These are phyloP conservation scores for Grosmannia clavigera DNA, from an alignment of 2,329 filamentous ascomycete species.

Conservation along the genomic window DNA sequence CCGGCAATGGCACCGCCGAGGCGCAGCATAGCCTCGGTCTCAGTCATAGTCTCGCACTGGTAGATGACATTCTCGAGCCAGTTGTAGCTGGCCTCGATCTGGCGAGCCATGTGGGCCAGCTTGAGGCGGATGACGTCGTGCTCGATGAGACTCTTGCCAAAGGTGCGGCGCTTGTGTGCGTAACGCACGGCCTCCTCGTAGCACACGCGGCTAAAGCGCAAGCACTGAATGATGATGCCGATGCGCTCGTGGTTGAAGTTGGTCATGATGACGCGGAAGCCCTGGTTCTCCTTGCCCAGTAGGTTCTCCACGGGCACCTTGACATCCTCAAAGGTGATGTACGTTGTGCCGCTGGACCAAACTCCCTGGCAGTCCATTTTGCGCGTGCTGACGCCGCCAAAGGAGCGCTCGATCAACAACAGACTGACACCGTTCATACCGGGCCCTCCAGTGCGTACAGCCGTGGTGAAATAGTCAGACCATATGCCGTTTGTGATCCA, in stretches of 20 bases:
- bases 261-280: constrained; percentile 97
- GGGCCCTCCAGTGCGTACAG: constrained; percentile 74
- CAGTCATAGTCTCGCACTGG: constrained; percentile 85
- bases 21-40: constrained; percentile 90
- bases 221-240: constrained; percentile 93
- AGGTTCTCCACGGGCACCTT: constrained; percentile 99
- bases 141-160: constrained; percentile 91
- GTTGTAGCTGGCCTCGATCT: constrained; percentile 93
- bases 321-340: constrained; percentile 97
- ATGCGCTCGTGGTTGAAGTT: constrained; percentile 99
- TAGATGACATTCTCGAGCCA: constrained; percentile 95
- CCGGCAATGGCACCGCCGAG: constrained; percentile 88
- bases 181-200: constrained; percentile 96
- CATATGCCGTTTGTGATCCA: constrained; percentile 99
- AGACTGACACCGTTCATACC: constrained; percentile 92
- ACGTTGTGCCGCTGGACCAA: constrained; percentile 89
- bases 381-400: constrained; percentile 78
- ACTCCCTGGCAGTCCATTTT: constrained; percentile 99
- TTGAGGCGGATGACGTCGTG: constrained; percentile 97
- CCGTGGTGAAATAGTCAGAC: constrained; percentile 95
- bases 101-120: constrained; percentile 93
- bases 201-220: constrained; percentile 92
- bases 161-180: constrained; percentile 91
- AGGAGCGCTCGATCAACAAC: constrained; percentile 77
- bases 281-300: constrained; percentile 94